A percentile compares a stretch with the other conserved stretches of the same genome.
Evolutionary conservation across 2,329 filamentous ascomycete genomes (phyloP).

Genomic region (Penicillium crustosum): DNA sequence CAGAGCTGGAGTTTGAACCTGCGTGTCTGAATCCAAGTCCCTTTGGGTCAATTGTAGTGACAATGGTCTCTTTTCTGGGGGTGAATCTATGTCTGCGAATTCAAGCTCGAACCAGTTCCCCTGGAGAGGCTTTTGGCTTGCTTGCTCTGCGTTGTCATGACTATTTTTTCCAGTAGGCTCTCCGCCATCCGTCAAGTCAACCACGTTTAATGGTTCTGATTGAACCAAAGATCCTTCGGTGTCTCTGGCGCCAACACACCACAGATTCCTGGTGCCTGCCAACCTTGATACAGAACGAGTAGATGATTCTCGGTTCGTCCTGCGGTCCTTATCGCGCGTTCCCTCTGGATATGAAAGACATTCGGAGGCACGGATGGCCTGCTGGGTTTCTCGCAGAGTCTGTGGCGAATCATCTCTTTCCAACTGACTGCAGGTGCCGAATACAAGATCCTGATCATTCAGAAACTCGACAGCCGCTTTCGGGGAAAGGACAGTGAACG

Average conservation of each 20-base stretch:
- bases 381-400: constrained; percentile 41
- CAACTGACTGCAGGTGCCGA: constrained; percentile 83
- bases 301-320: constrained; percentile 4
- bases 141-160: background rate
- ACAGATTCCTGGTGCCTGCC: constrained; percentile 53
- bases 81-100: constrained; percentile 9
- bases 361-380: constrained; percentile 35
- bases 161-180: constrained; percentile 8
- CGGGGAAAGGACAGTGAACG: constrained; percentile 66
- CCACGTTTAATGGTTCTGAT: constrained; percentile 61
- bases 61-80: constrained; percentile 3
- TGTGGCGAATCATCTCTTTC: constrained; percentile 70
- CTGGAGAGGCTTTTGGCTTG: background rate
- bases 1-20: background rate
- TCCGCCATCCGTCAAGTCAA: constrained; percentile 40
- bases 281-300: constrained; percentile 26
- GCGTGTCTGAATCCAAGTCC: background rate
- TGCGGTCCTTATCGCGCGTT: background rate
- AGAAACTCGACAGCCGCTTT: constrained; percentile 65
- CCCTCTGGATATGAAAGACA: constrained; percentile 14
- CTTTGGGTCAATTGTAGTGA: background rate
- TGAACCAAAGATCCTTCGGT: constrained; percentile 64
- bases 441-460: constrained; percentile 72
- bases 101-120: constrained; percentile 22
- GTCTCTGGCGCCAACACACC: constrained; percentile 70